Evolutionary conservation across 139 green algal genomes (phyloP).

Genomic region (Volvox africanus): DNA sequence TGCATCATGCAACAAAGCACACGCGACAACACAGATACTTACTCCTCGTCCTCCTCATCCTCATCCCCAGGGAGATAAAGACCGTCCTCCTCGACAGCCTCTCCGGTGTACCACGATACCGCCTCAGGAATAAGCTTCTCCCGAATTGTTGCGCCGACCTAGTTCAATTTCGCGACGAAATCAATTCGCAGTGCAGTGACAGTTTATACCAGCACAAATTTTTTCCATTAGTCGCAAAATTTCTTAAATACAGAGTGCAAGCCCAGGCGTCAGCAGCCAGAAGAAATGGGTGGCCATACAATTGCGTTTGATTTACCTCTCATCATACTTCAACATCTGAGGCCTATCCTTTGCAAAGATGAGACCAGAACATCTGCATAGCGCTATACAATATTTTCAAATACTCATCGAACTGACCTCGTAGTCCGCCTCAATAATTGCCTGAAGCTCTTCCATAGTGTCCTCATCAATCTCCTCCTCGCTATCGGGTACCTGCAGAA

Average conservation of each 20-base stretch:
- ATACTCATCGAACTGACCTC: conserved; percentile 79
- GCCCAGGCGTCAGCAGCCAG: too few species aligned
- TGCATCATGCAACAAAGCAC: not conserved
- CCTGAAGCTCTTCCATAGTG: conserved; percentile 91
- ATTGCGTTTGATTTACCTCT: too few species aligned
- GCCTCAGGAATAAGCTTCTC: conserved; percentile 91
- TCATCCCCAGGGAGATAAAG: conserved; percentile 54
- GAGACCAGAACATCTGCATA: too few species aligned
- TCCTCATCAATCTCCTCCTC: conserved; percentile 89
- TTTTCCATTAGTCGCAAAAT: too few species aligned
- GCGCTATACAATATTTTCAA: too few species aligned
- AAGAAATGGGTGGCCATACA: too few species aligned
- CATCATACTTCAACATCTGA: too few species aligned
- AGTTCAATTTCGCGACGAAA: not conserved
- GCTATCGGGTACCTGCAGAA: conserved; percentile 77
- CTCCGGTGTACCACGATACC: conserved; percentile 93
- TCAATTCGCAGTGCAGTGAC: too few species aligned
- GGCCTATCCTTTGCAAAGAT: too few species aligned
- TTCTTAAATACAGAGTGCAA: too few species aligned
- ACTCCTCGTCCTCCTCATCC: conserved; percentile 70
- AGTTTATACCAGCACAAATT: too few species aligned
- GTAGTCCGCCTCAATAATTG: conserved; percentile 89
- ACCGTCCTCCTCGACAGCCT: conserved; percentile 83
- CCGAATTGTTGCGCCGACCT: conserved; percentile 74
- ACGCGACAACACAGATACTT: not conserved